Evolutionary conservation across 441 rosid species (phyloP).

Genomic region (Omphalea diandra): DNA sequence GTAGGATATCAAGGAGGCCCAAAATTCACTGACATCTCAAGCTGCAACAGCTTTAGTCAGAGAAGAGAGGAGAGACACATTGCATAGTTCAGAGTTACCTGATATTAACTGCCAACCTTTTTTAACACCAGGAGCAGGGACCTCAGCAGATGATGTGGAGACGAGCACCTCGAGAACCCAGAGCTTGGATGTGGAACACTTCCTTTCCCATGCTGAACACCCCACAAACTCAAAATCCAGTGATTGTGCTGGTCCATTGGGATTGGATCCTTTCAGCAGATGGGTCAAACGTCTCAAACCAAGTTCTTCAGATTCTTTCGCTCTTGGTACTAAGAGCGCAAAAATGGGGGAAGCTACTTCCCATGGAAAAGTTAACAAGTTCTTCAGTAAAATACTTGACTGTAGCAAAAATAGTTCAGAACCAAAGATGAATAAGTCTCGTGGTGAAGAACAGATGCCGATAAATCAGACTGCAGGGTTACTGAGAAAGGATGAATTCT

Average conservation of each 20-base stretch:
- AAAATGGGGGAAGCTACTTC: constrained; percentile 43
- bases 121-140: constrained; percentile 34
- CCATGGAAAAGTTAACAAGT: constrained; percentile 37
- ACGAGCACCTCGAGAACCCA: constrained; percentile 73
- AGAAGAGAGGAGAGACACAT: constrained; percentile 31
- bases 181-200: constrained; percentile 62
- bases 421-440: constrained; percentile 27
- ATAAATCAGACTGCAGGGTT: constrained; percentile 25
- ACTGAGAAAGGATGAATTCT: constrained; percentile 29
- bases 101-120: constrained; percentile 53
- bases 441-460: constrained; percentile 26
- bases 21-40: constrained; percentile 25
- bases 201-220: constrained; percentile 38
- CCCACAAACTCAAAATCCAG: constrained; percentile 40
- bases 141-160: constrained; percentile 43
- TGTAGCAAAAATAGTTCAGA: constrained; percentile 35
- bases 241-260: constrained; percentile 25
- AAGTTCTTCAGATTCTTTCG: constrained; percentile 34
- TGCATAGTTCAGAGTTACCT: constrained; percentile 38
- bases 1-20: constrained; percentile 39
- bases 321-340: constrained; percentile 46
- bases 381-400: constrained; percentile 37
- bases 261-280: constrained; percentile 50
- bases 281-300: constrained; percentile 92
- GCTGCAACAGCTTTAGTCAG: constrained; percentile 31